A percentile compares a stretch with the other conserved stretches of the same genome.
Conservation (phyloP, 2,329 filamentous ascomycete species). For the Pseudopithomyces maydicus region DNA sequence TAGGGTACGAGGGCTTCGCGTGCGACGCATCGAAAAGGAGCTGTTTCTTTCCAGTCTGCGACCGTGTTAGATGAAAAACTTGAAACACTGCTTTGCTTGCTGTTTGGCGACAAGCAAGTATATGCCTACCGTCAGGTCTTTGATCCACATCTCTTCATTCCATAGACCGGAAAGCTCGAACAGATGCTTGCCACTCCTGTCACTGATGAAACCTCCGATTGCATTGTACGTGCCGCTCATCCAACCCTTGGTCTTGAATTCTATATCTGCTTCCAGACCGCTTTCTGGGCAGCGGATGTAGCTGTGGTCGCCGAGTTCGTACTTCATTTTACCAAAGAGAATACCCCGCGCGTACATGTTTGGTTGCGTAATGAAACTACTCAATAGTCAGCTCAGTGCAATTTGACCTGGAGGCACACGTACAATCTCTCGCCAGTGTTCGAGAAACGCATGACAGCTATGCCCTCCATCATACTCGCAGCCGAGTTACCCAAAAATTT, state of each 20-base stretch:
- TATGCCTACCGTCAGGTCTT: conserved; percentile 71
- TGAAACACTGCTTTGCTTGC: background rate
- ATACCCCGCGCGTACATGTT: conserved; percentile 99
- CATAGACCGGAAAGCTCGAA: conserved; percentile 89
- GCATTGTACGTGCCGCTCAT: conserved; percentile 96
- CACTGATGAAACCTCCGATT: conserved; percentile 89
- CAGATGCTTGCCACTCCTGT: conserved; percentile 82
- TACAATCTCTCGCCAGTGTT: conserved; percentile 93
- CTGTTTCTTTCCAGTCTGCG: conserved; percentile 83
- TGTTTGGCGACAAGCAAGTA: background rate
- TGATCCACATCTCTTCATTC: conserved; percentile 94
- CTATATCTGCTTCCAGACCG: conserved; percentile 84
- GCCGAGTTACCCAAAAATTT: conserved; percentile 97
- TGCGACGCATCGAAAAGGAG: conserved; percentile 85
- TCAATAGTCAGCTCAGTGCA: conserved; percentile 12
- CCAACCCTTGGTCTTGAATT: conserved; percentile 99
- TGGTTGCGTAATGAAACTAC: conserved; percentile 89
- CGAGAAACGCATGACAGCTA: conserved; percentile 80
- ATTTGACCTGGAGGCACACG: conserved; percentile 35
- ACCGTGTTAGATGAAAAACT: background rate
- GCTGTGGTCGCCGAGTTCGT: conserved; percentile 95
- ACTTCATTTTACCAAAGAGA: conserved; percentile 99
- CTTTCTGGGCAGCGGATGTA: conserved; percentile 89
- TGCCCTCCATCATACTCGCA: conserved; percentile 97
- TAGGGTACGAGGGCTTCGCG: conserved; percentile 76